These are phyloP conservation scores for Stenocarpella maydis DNA, from an alignment of 2,329 filamentous ascomycete genomes.

Conservation along the genomic window DNA sequence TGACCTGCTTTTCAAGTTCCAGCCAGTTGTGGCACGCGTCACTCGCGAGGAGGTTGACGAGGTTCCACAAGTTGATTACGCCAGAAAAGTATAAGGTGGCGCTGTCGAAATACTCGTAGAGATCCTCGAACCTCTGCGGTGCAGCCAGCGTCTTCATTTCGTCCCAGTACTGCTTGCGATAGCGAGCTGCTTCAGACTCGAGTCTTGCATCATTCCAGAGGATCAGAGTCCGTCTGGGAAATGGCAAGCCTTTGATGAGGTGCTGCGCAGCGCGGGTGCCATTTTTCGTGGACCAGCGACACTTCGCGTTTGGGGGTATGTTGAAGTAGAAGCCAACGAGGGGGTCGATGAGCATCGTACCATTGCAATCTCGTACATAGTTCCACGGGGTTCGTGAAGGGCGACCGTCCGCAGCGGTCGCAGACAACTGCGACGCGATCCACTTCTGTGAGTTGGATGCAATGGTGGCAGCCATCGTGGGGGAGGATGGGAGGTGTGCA, in stretches of 20 bases:
- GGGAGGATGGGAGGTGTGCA: background rate
- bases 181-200: slow-evolving; percentile 34
- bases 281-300: slow-evolving; percentile 36
- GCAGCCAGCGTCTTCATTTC: slow-evolving; percentile 46
- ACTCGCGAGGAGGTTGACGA: slow-evolving; percentile 50
- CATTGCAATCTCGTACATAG: slow-evolving; percentile 22
- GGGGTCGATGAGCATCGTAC: slow-evolving; percentile 32
- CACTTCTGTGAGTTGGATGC: slow-evolving; percentile 44
- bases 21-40: slow-evolving; percentile 49
- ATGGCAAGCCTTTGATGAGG: background rate
- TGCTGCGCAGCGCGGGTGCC: slow-evolving; percentile 21
- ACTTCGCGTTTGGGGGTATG: slow-evolving; percentile 26
- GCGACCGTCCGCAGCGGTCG: background rate
- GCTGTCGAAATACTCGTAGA: slow-evolving; percentile 59
- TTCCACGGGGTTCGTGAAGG: slow-evolving; percentile 19
- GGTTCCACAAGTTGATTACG: slow-evolving; percentile 57
- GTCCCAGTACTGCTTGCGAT: slow-evolving; percentile 48
- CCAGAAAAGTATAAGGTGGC: slow-evolving; percentile 57
- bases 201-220: slow-evolving; percentile 24
- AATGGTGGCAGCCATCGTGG: slow-evolving; percentile 22
- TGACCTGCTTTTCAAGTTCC: slow-evolving; percentile 40
- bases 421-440: slow-evolving; percentile 5
- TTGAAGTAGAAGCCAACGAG: slow-evolving; percentile 36
- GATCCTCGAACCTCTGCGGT: slow-evolving; percentile 48
- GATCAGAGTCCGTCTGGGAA: slow-evolving; percentile 19